A percentile compares a stretch with the other conserved stretches of the same genome.
phyloP scores from a whole-genome alignment of 176 grass and related monocot species.

The Metroxylon sagu region DNA sequence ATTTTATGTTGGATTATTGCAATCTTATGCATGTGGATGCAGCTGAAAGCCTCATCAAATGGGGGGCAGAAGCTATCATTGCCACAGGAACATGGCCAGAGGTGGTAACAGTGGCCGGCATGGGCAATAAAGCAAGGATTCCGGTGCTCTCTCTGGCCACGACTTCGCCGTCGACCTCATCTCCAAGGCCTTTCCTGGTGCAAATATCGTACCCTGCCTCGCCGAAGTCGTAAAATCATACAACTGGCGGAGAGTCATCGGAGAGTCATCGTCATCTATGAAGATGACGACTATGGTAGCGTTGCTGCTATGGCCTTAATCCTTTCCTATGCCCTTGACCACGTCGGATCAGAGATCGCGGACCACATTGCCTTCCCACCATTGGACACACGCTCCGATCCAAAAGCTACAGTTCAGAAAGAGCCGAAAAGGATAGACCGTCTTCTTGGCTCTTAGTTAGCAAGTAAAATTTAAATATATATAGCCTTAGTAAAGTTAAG shows the following conservation, averaged over 20 bases:
- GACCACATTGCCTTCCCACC: not conserved
- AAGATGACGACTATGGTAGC: not conserved
- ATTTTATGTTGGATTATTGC: not conserved
- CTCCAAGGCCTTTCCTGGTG: not conserved
- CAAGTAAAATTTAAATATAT: too few species aligned
- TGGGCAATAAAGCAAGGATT: not conserved
- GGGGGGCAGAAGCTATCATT: not conserved
- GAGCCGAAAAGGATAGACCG: not conserved
- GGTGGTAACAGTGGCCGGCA: not conserved
- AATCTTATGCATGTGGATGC: not conserved
- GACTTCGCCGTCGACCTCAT: not conserved
- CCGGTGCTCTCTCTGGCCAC: not conserved
- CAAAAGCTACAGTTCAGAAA: not conserved
- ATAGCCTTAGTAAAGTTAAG: too few species aligned
- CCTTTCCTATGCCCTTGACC: not conserved
- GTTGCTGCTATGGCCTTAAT: not conserved
- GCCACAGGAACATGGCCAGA: not conserved
- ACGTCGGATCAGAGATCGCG: not conserved
- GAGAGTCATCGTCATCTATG: not conserved
- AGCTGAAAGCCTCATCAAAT: not conserved
- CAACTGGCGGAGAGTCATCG: not conserved
- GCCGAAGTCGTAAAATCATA: not conserved
- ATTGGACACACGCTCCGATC: not conserved
- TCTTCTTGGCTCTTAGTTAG: too few species aligned
- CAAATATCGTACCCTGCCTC: not conserved